A percentile compares a stretch with the other conserved stretches of the same genome.
Evolutionary conservation across 129 eudicot genomes (phyloP).

Genomic region (Tagetes erecta): DNA sequence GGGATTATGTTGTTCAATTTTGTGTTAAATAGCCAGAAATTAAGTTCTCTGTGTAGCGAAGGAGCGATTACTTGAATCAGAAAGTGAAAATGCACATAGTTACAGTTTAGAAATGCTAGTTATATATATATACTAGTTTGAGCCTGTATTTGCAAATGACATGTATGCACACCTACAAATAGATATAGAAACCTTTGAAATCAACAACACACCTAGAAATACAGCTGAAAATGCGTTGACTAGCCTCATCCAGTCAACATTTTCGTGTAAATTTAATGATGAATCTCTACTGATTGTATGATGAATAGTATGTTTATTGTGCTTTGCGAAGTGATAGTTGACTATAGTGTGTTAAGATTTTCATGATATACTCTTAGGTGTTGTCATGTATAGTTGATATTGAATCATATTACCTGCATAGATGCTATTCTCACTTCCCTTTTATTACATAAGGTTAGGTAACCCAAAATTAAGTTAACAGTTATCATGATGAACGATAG

Average conservation of each 20-base stretch:
- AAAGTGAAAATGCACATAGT: no score
- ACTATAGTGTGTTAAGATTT: no score
- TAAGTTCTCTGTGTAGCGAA: background rate
- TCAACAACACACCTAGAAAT: background rate
- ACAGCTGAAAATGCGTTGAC: conserved; percentile 9
- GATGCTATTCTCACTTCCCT: background rate
- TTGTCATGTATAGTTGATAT: background rate
- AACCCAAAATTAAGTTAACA: background rate
- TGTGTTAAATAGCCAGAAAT: background rate
- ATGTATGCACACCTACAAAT: no score
- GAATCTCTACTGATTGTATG: background rate
- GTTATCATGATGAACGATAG: background rate
- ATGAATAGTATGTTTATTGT: no score
- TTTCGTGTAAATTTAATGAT: background rate
- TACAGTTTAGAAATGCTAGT: no score
- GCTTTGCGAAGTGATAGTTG: no score
- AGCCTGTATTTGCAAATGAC: no score
- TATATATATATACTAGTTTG: no score
- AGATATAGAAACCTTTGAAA: background rate
- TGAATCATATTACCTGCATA: background rate
- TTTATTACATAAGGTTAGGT: background rate
- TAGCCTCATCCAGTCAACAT: background rate
- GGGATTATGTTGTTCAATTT: background rate
- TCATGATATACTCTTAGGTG: background rate
- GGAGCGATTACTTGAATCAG: no score